Percentiles rank a stretch among this genome's conserved stretches.
Conservation (phyloP, 1,284 basidiomycete species). For the Chiua sp. region DNA sequence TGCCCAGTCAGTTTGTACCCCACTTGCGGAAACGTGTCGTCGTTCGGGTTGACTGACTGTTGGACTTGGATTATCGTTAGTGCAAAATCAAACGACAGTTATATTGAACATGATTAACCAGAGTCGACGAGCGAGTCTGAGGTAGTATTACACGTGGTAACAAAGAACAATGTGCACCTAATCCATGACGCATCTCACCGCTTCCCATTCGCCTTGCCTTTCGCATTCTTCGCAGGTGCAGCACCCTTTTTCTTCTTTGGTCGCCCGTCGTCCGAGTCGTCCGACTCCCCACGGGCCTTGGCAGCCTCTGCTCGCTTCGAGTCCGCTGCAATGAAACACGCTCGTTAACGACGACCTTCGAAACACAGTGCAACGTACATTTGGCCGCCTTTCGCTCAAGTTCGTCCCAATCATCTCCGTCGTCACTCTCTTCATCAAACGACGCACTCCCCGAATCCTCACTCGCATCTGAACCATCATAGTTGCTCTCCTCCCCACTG, state of each 20-base stretch:
- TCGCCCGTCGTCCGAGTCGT: conserved; percentile 65
- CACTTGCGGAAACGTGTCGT: too few relatives aligned
- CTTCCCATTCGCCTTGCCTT: conserved; percentile 52
- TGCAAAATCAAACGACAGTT: too few relatives aligned
- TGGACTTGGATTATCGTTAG: too few relatives aligned
- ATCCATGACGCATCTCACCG: conserved; percentile 25
- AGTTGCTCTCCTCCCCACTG: conserved; percentile 61
- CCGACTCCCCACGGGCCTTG: conserved; percentile 59
- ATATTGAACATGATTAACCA: background rate
- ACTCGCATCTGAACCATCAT: conserved; percentile 66
- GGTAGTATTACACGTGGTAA: conserved; percentile 14
- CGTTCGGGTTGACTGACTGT: too few relatives aligned
- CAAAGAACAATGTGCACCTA: conserved; percentile 5
- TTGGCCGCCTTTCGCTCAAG: conserved; percentile 90
- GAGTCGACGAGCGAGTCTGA: background rate
- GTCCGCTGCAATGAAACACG: conserved; percentile 56
- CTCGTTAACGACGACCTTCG: conserved; percentile 4
- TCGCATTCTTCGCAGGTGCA: conserved; percentile 27
- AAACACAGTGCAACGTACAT: conserved; percentile 47
- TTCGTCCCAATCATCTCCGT: conserved; percentile 96
- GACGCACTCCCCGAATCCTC: conserved; percentile 70
- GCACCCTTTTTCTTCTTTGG: conserved; percentile 63
- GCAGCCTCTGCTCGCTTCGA: conserved; percentile 61
- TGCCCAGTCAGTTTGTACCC: too few relatives aligned
- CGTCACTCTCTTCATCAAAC: conserved; percentile 76